These are phyloP conservation scores for Selaginella moellendorffii DNA, from an alignment of 75 land plant species.

Conservation along the genomic window DNA sequence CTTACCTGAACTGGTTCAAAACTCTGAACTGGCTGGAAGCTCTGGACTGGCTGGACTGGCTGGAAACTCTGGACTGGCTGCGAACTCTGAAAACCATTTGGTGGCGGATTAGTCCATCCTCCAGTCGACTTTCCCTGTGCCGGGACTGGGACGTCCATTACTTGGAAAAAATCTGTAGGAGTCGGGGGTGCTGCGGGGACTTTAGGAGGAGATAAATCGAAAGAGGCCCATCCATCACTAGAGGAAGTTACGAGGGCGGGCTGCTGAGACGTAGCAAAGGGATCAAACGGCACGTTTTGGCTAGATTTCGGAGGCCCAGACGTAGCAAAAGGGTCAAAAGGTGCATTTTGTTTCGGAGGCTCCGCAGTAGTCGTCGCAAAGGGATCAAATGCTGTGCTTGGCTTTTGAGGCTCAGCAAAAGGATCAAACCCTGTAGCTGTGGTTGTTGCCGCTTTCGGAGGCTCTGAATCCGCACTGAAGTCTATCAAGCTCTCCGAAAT, in stretches of 20 bases:
- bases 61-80: not conserved
- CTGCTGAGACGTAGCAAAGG: not conserved
- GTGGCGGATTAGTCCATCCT: not conserved
- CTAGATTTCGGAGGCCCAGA: not conserved
- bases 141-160: not conserved
- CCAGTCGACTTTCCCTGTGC: not conserved
- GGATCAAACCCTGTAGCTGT: no score
- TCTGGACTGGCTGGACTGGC: not conserved
- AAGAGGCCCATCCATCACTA: not conserved
- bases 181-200: not conserved
- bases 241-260: not conserved
- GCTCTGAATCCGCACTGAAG: slow-evolving; percentile 59
- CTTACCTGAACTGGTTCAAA: no score
- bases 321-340: not conserved
- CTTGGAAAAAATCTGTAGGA: not conserved
- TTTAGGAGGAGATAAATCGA: not conserved
- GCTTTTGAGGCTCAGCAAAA: no score
- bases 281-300: not conserved
- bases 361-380: not conserved
- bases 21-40: not conserved
- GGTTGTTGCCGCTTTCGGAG: slow-evolving; percentile 13
- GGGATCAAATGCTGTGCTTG: not conserved
- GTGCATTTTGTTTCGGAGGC: not conserved
- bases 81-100: not conserved
- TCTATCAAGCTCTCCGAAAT: slow-evolving; percentile 60